Percentiles rank a stretch among this genome's conserved stretches.
Evolutionary conservation across 352 stramenopile species (phyloP).

Genomic region (Globisporangium viniferum): DNA sequence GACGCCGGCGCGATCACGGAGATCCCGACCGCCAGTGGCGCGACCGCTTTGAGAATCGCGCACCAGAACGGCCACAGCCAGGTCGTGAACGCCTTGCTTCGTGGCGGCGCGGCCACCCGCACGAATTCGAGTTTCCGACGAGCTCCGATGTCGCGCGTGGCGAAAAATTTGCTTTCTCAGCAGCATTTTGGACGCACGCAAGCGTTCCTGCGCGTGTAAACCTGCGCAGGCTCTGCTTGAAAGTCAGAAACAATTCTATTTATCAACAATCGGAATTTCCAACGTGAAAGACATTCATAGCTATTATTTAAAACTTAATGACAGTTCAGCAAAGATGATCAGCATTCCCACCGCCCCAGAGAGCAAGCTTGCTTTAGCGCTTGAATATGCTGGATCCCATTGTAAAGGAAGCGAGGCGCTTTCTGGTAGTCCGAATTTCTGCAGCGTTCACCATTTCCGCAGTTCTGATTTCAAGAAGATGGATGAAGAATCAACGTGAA

Average conservation of each 20-base stretch:
- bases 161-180: neutral
- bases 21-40: neutral
- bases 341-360: too few species aligned
- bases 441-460: too few species aligned
- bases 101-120: neutral
- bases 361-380: too few species aligned
- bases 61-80: conserved; percentile 1
- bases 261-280: neutral
- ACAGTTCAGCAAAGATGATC: too few species aligned
- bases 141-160: conserved; percentile 3
- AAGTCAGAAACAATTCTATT: neutral
- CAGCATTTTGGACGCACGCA: neutral
- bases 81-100: neutral
- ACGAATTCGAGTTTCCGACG: neutral
- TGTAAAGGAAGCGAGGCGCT: too few species aligned
- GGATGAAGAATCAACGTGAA: too few species aligned
- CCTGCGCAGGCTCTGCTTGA: neutral
- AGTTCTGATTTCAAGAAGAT: too few species aligned
- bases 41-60: neutral
- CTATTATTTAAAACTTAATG: too few species aligned
- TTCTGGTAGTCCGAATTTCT: too few species aligned
- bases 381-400: too few species aligned
- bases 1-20: conserved; percentile 7
- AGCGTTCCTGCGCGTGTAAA: neutral
- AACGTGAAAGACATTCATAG: too few species aligned